Base-by-base conservation (phyloP, 176 grass and related monocot species). In the Oryza brachyantha region DNA sequence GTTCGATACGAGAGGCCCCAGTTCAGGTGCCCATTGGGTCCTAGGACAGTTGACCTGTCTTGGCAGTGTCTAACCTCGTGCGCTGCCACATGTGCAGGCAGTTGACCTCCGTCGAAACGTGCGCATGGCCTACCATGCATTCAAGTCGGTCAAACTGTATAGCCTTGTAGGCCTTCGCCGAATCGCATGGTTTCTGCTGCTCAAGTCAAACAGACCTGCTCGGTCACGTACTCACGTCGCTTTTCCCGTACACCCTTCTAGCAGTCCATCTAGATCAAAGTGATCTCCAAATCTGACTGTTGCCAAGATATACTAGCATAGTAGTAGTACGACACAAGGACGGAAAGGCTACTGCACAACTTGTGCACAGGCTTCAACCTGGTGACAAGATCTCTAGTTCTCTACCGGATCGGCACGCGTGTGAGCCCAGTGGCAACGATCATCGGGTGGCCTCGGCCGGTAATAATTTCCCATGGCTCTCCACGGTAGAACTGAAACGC, bases 91-190 rank as follows among this genome's bases (percentile, higher is more conserved):
- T n/a, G n/a, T n/a, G n/a, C n/a, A n/a, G n/a, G 66, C 19, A 76
- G 46, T 83, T 59, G 81, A 59, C 35, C 11, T 43, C 72, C 34
- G 3, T 41, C 11, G 7, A 19, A 67, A 67, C 45, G 10, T 42
- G 71, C 71, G 61, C 21, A 19, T 42, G 81, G 71, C 71, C 71
- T 67, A 32, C 80, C 79, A 52, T 52, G 48, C 7, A 13, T 70
- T 68, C 64, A 25, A 28, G 12, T 34, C 16, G 62, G 76, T 67
- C 42, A 37, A 66, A n/a, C 16, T 46, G 43, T 46, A 46, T 1
- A 4, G 43, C 41, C 41, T 55, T 48, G 45, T 10, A 55, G 46
- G 46, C 32, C 34, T 13, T 67, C 36, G 43, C 14, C 43, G 43
- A 46, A 46, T 46, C 43, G 34, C 34, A 37, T 67, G 21, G 67